phyloP scores from a whole-genome alignment of 2,329 filamentous ascomycete species.

The Penicillium vulpinum region DNA sequence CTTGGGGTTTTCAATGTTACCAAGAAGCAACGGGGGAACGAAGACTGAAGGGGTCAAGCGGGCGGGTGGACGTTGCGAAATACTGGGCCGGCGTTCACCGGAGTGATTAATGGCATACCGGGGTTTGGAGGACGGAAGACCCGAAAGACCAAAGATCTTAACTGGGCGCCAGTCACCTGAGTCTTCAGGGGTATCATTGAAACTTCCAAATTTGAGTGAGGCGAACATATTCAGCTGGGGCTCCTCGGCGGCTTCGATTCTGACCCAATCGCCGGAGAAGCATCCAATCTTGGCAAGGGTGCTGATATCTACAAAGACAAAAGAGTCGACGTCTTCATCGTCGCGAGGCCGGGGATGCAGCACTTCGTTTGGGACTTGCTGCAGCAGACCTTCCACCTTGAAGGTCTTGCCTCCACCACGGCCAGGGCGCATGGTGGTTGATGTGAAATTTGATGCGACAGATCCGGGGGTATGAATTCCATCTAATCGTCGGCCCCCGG shows the following conservation, averaged over 20 bases:
- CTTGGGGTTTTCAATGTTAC: conserved; percentile 76
- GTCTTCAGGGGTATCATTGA: conserved; percentile 51
- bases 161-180: conserved; percentile 79
- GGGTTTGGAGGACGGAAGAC: conserved; percentile 54
- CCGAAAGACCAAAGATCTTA: conserved; percentile 84
- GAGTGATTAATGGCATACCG: conserved; percentile 57
- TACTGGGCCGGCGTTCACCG: conserved; percentile 54
- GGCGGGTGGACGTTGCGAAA: conserved; percentile 50
- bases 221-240: conserved; percentile 59
- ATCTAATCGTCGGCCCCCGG: conserved; percentile 67
- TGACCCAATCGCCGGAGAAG: conserved; percentile 97
- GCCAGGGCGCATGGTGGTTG: conserved; percentile 74
- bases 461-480: conserved; percentile 82
- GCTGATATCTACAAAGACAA: conserved; percentile 86
- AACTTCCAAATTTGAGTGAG: conserved; percentile 62
- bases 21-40: conserved; percentile 80
- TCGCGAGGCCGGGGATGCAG: conserved; percentile 79
- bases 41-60: conserved; percentile 65
- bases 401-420: conserved; percentile 76
- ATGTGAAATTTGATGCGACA: conserved; percentile 84
- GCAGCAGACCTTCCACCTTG: conserved; percentile 75
- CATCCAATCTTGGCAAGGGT: conserved; percentile 87
- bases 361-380: conserved; percentile 70
- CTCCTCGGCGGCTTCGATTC: conserved; percentile 74
- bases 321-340: conserved; percentile 83